A percentile compares a stretch with the other conserved stretches of the same genome.
phyloP scores from a whole-genome alignment of 2,329 filamentous ascomycete species.

The Hypoxylon sp. region DNA sequence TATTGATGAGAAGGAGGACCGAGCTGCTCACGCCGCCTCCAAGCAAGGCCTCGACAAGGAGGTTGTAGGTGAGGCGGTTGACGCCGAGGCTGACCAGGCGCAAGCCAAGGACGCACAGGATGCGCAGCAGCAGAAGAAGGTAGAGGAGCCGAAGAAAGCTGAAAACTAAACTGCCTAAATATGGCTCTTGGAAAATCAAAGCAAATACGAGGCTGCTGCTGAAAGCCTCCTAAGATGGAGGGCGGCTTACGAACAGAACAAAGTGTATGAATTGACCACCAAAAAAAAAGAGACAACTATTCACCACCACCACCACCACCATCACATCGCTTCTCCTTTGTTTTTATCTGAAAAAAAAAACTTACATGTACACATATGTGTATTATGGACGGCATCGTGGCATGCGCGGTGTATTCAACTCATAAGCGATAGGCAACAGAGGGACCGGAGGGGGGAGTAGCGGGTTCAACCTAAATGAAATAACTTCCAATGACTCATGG shows the following conservation, averaged over 20 bases:
- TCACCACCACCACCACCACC: conserved; percentile 1
- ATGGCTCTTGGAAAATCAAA: not conserved
- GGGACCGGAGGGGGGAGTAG: not conserved
- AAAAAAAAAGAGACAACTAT: conserved; percentile 12
- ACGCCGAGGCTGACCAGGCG: conserved; percentile 66
- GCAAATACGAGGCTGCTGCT: not conserved
- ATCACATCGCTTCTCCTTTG: conserved; percentile 51
- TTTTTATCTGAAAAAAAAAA: conserved; percentile 44
- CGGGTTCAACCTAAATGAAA: conserved; percentile 1
- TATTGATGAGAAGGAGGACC: conserved; percentile 94
- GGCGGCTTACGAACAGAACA: not conserved
- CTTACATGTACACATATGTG: conserved; percentile 17
- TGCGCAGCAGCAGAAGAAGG: conserved; percentile 51
- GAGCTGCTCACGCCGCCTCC: conserved; percentile 67
- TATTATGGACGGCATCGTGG: conserved; percentile 32
- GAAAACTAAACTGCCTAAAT: conserved; percentile 36
- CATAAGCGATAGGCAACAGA: not conserved
- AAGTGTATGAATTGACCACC: conserved; percentile 17
- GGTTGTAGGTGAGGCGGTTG: conserved; percentile 68
- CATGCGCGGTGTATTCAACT: not conserved
- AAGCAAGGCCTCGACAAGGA: conserved; percentile 63
- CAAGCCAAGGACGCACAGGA: conserved; percentile 49
- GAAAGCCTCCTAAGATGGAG: not conserved
- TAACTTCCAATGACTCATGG: too few species aligned
- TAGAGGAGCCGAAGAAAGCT: conserved; percentile 41